phyloP scores from a whole-genome alignment of 345 rosid genomes.

The Xanthoceras sorbifolium region DNA sequence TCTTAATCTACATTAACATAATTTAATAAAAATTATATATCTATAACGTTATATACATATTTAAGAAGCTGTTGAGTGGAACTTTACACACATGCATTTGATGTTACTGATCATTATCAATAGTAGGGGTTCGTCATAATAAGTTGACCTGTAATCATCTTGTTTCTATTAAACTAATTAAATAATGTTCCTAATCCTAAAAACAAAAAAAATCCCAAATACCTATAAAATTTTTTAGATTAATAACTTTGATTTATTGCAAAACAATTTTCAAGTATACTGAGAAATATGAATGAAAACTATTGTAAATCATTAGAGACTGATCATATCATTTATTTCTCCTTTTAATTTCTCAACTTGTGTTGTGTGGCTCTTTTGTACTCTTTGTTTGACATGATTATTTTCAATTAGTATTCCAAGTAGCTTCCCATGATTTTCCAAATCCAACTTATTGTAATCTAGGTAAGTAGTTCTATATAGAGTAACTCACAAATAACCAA shows the following conservation, averaged over 20 bases:
- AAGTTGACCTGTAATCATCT: background rate
- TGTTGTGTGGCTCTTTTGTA: too few relatives aligned
- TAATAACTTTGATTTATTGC: background rate
- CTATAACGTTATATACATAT: too few relatives aligned
- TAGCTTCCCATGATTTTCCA: background rate
- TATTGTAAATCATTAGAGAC: background rate
- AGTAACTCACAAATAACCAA: background rate
- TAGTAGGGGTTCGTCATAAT: background rate
- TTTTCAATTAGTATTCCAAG: background rate
- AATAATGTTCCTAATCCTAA: too few relatives aligned
- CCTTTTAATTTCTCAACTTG: background rate
- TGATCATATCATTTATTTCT: background rate
- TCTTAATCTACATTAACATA: too few relatives aligned
- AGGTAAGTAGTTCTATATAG: background rate
- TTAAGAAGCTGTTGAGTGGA: background rate
- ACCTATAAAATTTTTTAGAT: background rate
- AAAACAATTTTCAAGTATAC: background rate
- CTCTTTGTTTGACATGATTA: background rate
- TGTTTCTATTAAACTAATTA: too few relatives aligned
- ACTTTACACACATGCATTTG: slow-evolving; percentile 7
- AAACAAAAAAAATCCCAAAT: background rate
- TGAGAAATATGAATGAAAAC: background rate
- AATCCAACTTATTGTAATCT: background rate
- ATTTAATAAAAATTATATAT: too few relatives aligned
- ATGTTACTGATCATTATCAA: slow-evolving; percentile 2